Conservation (phyloP, 1,139 yeast species). For the Blastobotrys illinoisensis region DNA sequence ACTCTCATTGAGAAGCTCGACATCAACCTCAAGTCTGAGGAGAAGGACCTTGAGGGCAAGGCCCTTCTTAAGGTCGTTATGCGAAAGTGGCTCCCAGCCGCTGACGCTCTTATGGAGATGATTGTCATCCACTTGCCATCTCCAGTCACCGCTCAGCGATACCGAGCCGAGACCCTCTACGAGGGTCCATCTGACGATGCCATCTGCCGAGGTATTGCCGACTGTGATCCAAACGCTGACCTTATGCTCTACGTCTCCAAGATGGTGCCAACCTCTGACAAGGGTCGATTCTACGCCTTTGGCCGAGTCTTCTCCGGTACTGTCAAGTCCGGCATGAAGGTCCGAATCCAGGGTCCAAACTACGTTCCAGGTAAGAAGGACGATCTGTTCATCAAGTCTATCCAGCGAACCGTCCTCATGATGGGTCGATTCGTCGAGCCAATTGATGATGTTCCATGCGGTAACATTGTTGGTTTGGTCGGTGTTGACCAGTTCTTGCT, state of each 20-base stretch:
- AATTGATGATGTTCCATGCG: slow-evolving; percentile 99
- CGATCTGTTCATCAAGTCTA: slow-evolving; percentile 92
- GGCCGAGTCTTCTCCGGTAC: slow-evolving; percentile 99
- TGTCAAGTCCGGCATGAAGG: slow-evolving; percentile 97
- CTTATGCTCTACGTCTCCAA: slow-evolving; percentile 99
- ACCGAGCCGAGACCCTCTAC: slow-evolving; percentile 99
- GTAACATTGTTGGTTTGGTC: slow-evolving; percentile 99
- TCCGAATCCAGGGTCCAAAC: slow-evolving; percentile 99
- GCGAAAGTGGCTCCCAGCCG: slow-evolving; percentile 99
- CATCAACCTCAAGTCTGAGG: slow-evolving; percentile 84
- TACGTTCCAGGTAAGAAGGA: slow-evolving; percentile 97
- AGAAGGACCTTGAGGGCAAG: slow-evolving; percentile 97
- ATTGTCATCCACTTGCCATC: slow-evolving; percentile 98
- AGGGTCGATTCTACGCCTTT: slow-evolving; percentile 99
- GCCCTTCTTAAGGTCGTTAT: slow-evolving; percentile 96
- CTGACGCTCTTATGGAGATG: slow-evolving; percentile 99
- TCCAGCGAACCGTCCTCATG: slow-evolving; percentile 99
- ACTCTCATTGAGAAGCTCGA: slow-evolving; percentile 87
- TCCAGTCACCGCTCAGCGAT: slow-evolving; percentile 97
- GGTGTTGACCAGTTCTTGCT: slow-evolving; percentile 99
- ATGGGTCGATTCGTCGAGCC: slow-evolving; percentile 99
- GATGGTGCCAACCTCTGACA: slow-evolving; percentile 99
- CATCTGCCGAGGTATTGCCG: slow-evolving; percentile 85
- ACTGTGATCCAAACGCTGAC: slow-evolving; percentile 98
- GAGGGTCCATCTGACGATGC: slow-evolving; percentile 99